phyloP scores from a whole-genome alignment of 1,284 basidiomycete species.

The Heterobasidion parviporum region DNA sequence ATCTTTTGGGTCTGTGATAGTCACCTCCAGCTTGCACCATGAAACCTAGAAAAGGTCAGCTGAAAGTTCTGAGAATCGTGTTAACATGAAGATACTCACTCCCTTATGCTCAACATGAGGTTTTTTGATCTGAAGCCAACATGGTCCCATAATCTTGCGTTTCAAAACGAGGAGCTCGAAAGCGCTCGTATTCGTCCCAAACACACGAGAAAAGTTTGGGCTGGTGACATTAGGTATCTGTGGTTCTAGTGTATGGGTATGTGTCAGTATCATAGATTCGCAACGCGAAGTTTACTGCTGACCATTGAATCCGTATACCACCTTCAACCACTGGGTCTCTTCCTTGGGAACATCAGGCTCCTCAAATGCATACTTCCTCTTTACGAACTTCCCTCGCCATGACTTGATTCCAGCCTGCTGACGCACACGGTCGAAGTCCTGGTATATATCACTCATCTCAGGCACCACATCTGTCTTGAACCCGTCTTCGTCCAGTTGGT shows the following conservation, averaged over 20 bases:
- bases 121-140: constrained; percentile 87
- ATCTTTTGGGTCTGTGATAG: constrained; percentile 79
- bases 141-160: constrained; percentile 97
- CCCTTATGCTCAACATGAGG: constrained; percentile 69
- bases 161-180: constrained; percentile 96
- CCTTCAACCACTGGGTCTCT: constrained; percentile 87
- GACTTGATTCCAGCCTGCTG: constrained; percentile 69
- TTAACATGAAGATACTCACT: constrained; percentile 35
- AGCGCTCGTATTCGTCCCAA: constrained; percentile 89
- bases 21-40: constrained; percentile 95
- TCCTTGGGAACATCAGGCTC: constrained; percentile 76
- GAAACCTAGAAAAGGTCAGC: constrained; percentile 52
- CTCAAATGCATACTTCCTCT: constrained; percentile 91
- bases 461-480: constrained; percentile 76
- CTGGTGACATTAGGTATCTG: constrained; percentile 73
- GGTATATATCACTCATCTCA: constrained; percentile 63
- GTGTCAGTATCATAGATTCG: not conserved
- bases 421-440: constrained; percentile 80
- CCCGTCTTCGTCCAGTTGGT: constrained; percentile 52
- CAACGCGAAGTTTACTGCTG: constrained; percentile 12
- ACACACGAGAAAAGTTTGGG: constrained; percentile 80
- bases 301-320: constrained; percentile 82
- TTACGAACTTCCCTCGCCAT: constrained; percentile 80
- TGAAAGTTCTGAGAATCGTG: constrained; percentile 3
- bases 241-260: constrained; percentile 29